Conservation (phyloP, 768 basidiomycete species). For the Auricularia cornea region DNA sequence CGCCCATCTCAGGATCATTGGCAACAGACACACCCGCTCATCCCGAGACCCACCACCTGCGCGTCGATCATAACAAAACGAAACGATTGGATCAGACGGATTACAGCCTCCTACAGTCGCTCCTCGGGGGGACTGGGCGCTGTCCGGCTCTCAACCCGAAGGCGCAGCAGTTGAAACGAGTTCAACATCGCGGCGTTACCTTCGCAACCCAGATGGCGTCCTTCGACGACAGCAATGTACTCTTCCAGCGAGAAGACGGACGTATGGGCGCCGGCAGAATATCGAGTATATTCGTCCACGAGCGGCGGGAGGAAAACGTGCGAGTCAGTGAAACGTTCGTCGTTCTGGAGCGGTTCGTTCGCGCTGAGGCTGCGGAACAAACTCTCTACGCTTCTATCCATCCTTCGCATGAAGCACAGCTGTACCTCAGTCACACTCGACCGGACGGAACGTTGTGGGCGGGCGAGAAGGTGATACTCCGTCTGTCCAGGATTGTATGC, state of each 20-base stretch:
- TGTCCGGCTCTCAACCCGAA: neutral
- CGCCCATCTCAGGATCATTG: neutral
- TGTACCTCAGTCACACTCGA: neutral
- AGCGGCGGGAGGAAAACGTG: neutral
- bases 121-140: neutral
- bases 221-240: neutral
- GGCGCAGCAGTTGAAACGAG: neutral
- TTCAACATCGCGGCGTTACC: neutral
- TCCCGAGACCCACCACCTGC: neutral
- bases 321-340: neutral
- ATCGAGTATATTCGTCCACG: neutral
- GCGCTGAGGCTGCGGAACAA: neutral
- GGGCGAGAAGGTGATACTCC: neutral
- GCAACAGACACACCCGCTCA: neutral
- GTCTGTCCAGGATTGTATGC: neutral
- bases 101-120: neutral
- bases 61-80: neutral
- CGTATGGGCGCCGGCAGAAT: neutral
- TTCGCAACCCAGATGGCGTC: neutral
- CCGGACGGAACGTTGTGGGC: neutral
- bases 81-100: neutral
- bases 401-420: neutral
- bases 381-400: neutral
- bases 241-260: neutral
- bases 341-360: neutral